These are phyloP conservation scores for Colletotrichum higginsianum DNA, from an alignment of 2,329 filamentous ascomycete genomes.

Conservation along the genomic window DNA sequence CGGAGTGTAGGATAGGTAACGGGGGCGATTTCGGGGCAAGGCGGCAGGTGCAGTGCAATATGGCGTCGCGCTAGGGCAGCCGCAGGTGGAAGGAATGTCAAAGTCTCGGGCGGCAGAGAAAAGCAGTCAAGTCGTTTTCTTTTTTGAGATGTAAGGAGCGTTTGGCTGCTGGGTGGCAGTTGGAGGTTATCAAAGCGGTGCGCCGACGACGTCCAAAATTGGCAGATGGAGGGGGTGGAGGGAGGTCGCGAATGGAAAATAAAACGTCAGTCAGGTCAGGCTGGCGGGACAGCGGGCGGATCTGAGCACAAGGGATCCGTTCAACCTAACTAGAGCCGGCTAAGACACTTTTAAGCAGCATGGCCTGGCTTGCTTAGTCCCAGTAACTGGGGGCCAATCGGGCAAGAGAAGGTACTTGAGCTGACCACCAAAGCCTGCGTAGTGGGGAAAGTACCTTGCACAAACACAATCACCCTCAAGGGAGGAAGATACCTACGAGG, in stretches of 20 bases:
- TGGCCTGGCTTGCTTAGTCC: background rate
- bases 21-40: conserved; percentile 19
- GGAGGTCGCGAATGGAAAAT: conserved; percentile 40
- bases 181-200: conserved; percentile 35
- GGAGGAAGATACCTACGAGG: conserved; percentile 2
- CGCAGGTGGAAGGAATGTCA: conserved; percentile 14
- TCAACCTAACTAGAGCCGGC: conserved; percentile 24
- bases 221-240: conserved; percentile 37
- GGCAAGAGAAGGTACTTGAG: conserved; percentile 1
- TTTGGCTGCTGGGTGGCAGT: conserved; percentile 33
- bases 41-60: conserved; percentile 26
- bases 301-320: conserved; percentile 26
- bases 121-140: conserved; percentile 2
- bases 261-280: conserved; percentile 43
- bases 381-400: conserved; percentile 10
- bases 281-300: conserved; percentile 41
- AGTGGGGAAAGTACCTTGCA: conserved; percentile 7
- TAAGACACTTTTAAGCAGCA: conserved; percentile 14
- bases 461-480: background rate
- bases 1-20: conserved; percentile 5
- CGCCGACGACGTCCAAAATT: conserved; percentile 36
- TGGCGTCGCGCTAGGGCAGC: conserved; percentile 22
- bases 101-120: background rate
- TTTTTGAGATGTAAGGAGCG: conserved; percentile 30
- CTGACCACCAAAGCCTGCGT: background rate